These are phyloP conservation scores for Mycena filopes DNA, from an alignment of 768 basidiomycete species.

Conservation along the genomic window DNA sequence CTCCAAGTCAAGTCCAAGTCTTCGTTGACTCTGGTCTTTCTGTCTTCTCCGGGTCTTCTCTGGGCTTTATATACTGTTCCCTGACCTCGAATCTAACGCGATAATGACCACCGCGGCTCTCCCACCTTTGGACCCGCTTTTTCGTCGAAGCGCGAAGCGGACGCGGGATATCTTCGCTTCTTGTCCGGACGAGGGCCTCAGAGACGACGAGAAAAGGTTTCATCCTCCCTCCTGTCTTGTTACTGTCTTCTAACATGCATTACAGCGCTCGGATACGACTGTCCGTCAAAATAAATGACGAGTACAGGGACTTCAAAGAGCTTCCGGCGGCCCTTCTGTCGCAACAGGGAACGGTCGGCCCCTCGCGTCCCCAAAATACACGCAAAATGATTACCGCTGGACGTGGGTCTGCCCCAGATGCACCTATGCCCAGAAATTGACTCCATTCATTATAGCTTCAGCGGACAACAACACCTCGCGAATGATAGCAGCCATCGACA, in stretches of 20 bases:
- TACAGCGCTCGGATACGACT: constrained; percentile 76
- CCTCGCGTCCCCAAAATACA: constrained; percentile 73
- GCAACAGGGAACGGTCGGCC: constrained; percentile 86
- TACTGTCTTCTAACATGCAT: not conserved
- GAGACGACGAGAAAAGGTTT: constrained; percentile 80
- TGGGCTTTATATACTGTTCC: too few species aligned
- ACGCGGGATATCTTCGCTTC: constrained; percentile 78
- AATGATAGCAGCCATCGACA: constrained; percentile 82
- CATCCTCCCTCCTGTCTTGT: constrained; percentile 25
- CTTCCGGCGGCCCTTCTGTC: constrained; percentile 84
- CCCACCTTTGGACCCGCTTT: constrained; percentile 74
- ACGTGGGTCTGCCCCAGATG: constrained; percentile 54
- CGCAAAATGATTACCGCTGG: constrained; percentile 81
- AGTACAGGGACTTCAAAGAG: constrained; percentile 88
- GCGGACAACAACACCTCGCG: constrained; percentile 64
- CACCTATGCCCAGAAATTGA: not conserved
- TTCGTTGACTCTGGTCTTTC: too few species aligned
- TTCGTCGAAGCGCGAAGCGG: constrained; percentile 73
- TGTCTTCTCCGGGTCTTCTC: too few species aligned
- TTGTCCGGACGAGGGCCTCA: constrained; percentile 65
- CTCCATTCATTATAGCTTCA: constrained; percentile 40
- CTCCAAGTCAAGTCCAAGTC: too few species aligned
- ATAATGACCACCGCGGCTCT: constrained; percentile 60
- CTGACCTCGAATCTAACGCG: not conserved
- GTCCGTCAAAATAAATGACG: constrained; percentile 87